Conservation (phyloP, 495 filamentous ascomycete genomes). For the Hypoxylon lienhwacheense region DNA sequence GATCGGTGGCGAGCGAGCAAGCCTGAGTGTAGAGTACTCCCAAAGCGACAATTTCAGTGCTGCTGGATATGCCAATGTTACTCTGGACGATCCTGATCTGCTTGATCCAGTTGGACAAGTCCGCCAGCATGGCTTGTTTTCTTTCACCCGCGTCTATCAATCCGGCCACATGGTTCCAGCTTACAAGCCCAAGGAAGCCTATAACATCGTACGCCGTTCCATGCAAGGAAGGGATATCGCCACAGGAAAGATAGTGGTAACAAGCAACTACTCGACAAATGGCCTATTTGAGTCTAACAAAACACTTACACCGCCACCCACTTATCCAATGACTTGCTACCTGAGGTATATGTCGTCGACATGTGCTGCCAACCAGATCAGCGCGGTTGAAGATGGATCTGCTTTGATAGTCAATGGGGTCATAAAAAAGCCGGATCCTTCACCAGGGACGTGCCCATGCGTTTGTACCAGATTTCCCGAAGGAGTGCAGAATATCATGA, state of each 20-base stretch:
- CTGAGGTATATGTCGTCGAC: constrained; percentile 21
- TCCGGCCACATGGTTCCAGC: constrained; percentile 65
- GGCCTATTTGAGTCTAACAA: constrained; percentile 6
- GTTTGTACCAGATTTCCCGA: no score
- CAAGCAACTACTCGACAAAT: constrained; percentile 12
- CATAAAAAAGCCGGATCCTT: constrained; percentile 9
- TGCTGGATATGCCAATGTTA: constrained; percentile 56
- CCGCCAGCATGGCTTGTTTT: constrained; percentile 61
- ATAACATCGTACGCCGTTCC: constrained; percentile 47
- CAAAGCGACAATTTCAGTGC: constrained; percentile 47
- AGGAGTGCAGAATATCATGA: constrained; percentile 10
- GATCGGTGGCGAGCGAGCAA: constrained; percentile 60
- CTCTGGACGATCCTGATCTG: constrained; percentile 47
- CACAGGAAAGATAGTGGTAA: constrained; percentile 50
- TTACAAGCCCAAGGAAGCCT: constrained; percentile 48
- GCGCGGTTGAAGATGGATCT: constrained; percentile 13
- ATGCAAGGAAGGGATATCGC: constrained; percentile 59
- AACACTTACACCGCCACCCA: constrained; percentile 4
- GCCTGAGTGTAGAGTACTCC: constrained; percentile 38
- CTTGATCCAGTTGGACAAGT: constrained; percentile 55
- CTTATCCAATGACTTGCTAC: constrained; percentile 20
- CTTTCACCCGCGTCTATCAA: constrained; percentile 62
- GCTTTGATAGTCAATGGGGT: constrained; percentile 20
- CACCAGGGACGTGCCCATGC: constrained; percentile 13
- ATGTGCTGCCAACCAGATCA: constrained; percentile 30